Percentiles rank a stretch among this genome's conserved stretches.
Conservation (phyloP, 1,284 basidiomycete species). For the Trichosporon sp. region DNA sequence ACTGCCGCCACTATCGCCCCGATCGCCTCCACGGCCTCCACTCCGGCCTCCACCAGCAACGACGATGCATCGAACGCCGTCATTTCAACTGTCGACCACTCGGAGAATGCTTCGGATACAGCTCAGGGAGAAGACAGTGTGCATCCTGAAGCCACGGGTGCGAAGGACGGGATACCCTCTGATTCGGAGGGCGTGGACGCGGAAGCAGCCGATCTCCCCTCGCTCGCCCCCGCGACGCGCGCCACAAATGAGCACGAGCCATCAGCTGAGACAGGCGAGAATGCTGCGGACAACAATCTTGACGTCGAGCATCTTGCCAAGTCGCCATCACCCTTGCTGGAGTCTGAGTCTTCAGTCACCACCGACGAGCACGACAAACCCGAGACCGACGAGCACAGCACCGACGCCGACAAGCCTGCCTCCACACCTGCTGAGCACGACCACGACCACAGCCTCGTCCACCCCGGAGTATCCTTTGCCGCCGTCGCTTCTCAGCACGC, state of each 20-base stretch:
- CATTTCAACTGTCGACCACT: too few relatives aligned
- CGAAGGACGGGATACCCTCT: background rate
- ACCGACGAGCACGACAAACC: background rate
- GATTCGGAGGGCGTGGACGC: background rate
- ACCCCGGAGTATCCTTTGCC: background rate
- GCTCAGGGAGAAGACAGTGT: background rate
- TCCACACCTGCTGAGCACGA: too few relatives aligned
- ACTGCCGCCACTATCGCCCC: background rate
- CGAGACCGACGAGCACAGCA: background rate
- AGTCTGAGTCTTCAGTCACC: background rate
- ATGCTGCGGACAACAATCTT: background rate
- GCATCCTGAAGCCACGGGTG: background rate
- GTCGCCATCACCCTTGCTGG: background rate
- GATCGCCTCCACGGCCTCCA: background rate
- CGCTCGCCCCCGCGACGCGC: background rate
- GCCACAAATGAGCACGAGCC: constrained; percentile 3
- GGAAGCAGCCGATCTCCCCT: background rate
- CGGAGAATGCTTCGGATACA: background rate
- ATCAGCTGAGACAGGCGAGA: background rate
- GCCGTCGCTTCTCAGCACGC: background rate
- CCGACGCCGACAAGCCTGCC: background rate
- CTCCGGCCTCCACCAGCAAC: background rate
- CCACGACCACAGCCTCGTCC: background rate
- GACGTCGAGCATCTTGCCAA: background rate
- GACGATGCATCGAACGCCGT: background rate